A percentile compares a stretch with the other conserved stretches of the same genome.
Evolutionary conservation across 202 grass and related monocot species (phyloP).

Genomic region (Digitaria exilis): DNA sequence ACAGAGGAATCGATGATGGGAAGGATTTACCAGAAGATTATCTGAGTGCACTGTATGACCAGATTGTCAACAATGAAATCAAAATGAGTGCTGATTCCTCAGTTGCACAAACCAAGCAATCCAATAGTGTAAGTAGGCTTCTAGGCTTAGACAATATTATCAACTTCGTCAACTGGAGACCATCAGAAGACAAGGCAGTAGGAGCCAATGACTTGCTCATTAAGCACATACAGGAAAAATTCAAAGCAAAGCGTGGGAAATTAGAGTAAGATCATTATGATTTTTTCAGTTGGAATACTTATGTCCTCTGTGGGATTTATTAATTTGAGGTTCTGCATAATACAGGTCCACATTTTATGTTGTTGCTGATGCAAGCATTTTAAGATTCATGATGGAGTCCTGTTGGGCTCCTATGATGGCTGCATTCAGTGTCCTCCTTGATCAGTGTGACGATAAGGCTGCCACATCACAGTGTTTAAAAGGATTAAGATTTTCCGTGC

Average conservation of each 20-base stretch:
- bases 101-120: constrained; percentile 67
- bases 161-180: constrained; percentile 82
- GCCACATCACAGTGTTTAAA: constrained; percentile 87
- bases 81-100: constrained; percentile 92
- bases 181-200: constrained; percentile 82
- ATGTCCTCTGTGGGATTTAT: constrained; percentile 22
- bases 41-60: constrained; percentile 76
- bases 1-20: constrained; percentile 92
- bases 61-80: constrained; percentile 98
- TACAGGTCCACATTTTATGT: constrained; percentile 90
- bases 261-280: constrained; percentile 69
- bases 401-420: constrained; percentile 99
- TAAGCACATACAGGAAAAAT: constrained; percentile 93
- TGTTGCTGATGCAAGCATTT: constrained; percentile 81
- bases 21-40: constrained; percentile 97
- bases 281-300: constrained; percentile 27
- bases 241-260: constrained; percentile 94
- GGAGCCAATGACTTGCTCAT: constrained; percentile 95
- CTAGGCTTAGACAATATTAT: constrained; percentile 95
- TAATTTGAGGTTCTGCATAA: constrained; percentile 40
- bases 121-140: constrained; percentile 81
- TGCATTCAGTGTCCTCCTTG: constrained; percentile 92
- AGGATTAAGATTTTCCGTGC: constrained; percentile 83
- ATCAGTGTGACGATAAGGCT: constrained; percentile 86
- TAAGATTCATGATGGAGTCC: constrained; percentile 96